These are phyloP conservation scores for Phytophthora pluvialis DNA, from an alignment of 352 stramenopile species.

Conservation along the genomic window DNA sequence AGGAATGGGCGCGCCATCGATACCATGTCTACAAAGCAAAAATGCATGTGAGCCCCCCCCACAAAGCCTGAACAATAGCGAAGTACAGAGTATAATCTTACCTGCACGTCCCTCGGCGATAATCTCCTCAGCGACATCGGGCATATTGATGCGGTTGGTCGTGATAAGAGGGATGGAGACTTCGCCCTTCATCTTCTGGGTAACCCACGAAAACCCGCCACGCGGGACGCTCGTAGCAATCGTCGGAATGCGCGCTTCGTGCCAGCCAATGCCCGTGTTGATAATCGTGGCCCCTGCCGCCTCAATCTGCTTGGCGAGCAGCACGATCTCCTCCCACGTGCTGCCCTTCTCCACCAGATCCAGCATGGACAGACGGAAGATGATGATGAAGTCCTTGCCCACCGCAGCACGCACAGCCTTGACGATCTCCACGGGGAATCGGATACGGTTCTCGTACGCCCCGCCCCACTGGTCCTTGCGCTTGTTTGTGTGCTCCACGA, in stretches of 20 bases:
- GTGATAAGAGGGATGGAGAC: conserved; percentile 94
- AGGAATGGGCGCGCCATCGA: conserved; percentile 93
- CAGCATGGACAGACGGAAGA: conserved; percentile 97
- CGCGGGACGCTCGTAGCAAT: conserved; percentile 97
- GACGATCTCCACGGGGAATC: conserved; percentile 96
- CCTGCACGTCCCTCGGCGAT: conserved; percentile 82
- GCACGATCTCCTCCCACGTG: conserved; percentile 89
- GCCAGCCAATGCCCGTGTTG: conserved; percentile 99
- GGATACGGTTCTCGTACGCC: conserved; percentile 93
- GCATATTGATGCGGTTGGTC: conserved; percentile 98
- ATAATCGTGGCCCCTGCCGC: conserved; percentile 95
- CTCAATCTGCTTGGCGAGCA: conserved; percentile 92
- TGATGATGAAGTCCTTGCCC: conserved; percentile 97
- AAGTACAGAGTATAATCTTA: not conserved
- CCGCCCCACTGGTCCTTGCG: conserved; percentile 95
- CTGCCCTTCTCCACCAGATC: conserved; percentile 95
- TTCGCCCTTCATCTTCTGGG: conserved; percentile 89
- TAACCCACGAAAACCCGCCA: conserved; percentile 95
- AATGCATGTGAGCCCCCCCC: not conserved
- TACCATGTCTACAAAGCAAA: conserved; percentile 63
- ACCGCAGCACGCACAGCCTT: conserved; percentile 87
- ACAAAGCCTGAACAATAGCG: not conserved
- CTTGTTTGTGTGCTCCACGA: conserved; percentile 95
- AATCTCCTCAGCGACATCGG: conserved; percentile 90
- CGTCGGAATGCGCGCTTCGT: conserved; percentile 97